Evolutionary conservation across 2,329 filamentous ascomycete species (phyloP).

Genomic region (Colletotrichum magnum): DNA sequence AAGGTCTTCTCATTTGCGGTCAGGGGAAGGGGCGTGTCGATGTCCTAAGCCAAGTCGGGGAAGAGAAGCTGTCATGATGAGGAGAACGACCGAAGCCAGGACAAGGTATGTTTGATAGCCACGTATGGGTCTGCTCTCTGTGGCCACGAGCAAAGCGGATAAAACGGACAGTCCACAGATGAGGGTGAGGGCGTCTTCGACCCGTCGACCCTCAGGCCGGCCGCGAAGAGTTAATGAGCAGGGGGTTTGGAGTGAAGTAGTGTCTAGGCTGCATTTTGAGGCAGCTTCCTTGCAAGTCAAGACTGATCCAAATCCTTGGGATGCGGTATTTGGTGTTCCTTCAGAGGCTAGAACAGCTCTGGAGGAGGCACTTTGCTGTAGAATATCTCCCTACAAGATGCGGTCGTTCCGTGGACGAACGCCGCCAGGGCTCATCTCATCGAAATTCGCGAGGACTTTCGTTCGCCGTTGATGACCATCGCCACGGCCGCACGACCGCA

Average conservation of each 20-base stretch:
- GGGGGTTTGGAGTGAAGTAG: neutral
- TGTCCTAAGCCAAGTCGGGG: neutral
- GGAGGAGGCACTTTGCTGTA: neutral
- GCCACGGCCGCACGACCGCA: constrained; percentile 7
- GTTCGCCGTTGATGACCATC: constrained; percentile 8
- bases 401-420: neutral
- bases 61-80: constrained; percentile 6
- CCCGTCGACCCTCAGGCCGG: no score
- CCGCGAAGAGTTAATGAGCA: no score
- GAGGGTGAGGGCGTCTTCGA: no score
- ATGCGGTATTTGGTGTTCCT: constrained; percentile 13
- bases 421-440: constrained; percentile 1
- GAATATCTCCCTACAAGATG: constrained; percentile 1
- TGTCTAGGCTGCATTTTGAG: neutral
- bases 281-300: neutral
- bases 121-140: no score
- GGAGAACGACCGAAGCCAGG: neutral
- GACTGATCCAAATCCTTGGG: constrained; percentile 19
- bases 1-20: neutral
- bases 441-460: constrained; percentile 17
- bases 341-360: neutral
- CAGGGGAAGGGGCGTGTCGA: neutral
- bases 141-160: no score
- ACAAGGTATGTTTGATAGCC: no score
- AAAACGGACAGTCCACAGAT: no score